Base-by-base conservation (phyloP, 495 filamentous ascomycete species). In the Hypoxylon rickii region DNA sequence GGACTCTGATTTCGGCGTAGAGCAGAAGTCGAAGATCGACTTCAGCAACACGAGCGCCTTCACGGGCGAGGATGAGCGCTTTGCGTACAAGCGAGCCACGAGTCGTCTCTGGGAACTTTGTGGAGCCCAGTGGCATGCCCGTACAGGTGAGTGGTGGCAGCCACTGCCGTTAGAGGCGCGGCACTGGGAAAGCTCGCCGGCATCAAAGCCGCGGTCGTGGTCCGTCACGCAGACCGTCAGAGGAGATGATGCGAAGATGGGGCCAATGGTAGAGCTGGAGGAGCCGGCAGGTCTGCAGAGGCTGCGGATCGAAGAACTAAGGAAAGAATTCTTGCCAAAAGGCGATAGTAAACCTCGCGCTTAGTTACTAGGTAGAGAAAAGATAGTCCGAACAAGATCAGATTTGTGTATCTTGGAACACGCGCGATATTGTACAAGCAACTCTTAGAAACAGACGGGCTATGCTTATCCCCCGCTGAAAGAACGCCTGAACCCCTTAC, bases 91-190 rank as follows among this genome's bases (percentile, higher is more conserved):
- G 63, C 73, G 88, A 2, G 87, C 86, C 5, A 70, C 76, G 38
- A 86, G 83, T 50, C 71, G 87, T 36, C 58, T 90, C 10, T 90
- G 85, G 86, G 85, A 89, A 70, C 78, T 90, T 63, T 89, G 86
- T 63, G 77, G 82, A 11, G 68, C 68, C 12, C 68, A 74, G 58
- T 89, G 88, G 87, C 86, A 87, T 68, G 75, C 73, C 3, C 63
- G 84, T 46, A 70, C 36, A 62, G 79, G 60, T 46, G 78, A 76
- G 7, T 89, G 85, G 85, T 86, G 84, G 83, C 76, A 79, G 66
- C 86, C 86, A n/a, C 51, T 89, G 21, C 76, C 81, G 0, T 40
- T 55, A 13, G 81, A 84, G 45, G 74, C 80, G 0, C 67, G 86
- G 24, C 73, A 79, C 31, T 87, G 85, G 86, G 86, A 87, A 51